Evolutionary conservation across 345 rosid species (phyloP).

Genomic region (Rhodamnia argentea): DNA sequence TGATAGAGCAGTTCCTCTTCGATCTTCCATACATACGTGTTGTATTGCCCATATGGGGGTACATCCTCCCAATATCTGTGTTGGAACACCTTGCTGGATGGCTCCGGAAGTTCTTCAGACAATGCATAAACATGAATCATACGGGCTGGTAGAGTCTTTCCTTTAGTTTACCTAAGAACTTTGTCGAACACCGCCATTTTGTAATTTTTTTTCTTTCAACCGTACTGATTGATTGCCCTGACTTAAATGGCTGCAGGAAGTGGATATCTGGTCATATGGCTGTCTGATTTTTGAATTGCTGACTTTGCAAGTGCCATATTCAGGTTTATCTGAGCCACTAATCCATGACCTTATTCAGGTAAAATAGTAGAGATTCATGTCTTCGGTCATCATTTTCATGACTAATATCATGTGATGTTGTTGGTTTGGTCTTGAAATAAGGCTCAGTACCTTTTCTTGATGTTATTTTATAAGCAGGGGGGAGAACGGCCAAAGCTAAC

Average conservation of each 20-base stretch:
- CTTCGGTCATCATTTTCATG: not conserved
- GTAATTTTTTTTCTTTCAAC: not conserved
- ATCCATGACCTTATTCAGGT: constrained; percentile 80
- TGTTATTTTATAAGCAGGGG: constrained; percentile 23
- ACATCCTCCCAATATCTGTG: constrained; percentile 77
- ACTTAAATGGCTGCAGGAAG: constrained; percentile 48
- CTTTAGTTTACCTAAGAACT: not conserved
- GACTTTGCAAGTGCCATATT: constrained; percentile 77
- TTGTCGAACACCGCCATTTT: not conserved
- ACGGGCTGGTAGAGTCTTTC: constrained; percentile 60
- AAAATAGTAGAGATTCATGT: not conserved
- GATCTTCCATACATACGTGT: constrained; percentile 65
- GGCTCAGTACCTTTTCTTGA: not conserved
- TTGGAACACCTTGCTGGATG: constrained; percentile 99
- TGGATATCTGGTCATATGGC: constrained; percentile 96
- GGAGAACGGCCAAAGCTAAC: constrained; percentile 69
- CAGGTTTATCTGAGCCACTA: constrained; percentile 36
- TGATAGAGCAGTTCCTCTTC: constrained; percentile 86
- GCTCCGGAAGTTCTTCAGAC: constrained; percentile 89
- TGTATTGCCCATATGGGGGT: constrained; percentile 77
- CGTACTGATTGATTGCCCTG: not conserved
- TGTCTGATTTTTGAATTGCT: constrained; percentile 76
- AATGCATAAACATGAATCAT: constrained; percentile 45
- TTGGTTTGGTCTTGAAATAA: not conserved
- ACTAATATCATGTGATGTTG: not conserved